Evolutionary conservation across 2,329 filamentous ascomycete genomes (phyloP).

Genomic region (Epichloe coenophiala): DNA sequence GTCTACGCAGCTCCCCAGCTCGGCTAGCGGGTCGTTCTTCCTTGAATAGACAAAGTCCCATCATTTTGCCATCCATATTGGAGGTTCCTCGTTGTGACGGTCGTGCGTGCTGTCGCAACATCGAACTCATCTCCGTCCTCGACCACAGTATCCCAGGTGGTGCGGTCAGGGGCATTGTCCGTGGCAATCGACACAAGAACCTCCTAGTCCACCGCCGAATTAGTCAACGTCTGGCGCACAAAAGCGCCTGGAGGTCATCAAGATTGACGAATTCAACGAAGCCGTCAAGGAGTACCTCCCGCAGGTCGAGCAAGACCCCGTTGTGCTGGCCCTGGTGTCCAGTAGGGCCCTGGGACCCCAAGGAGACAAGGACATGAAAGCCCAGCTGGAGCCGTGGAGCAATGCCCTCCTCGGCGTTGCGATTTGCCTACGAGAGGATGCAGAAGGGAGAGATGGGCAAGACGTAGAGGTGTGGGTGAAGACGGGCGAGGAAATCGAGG

Average conservation of each 20-base stretch:
- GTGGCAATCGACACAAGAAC: neutral
- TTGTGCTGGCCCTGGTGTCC: constrained; percentile 4
- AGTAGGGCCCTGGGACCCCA: constrained; percentile 4
- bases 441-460: neutral
- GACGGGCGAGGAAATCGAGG: too few species aligned
- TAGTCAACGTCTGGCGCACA: constrained; percentile 8
- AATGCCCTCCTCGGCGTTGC: constrained; percentile 11
- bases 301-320: constrained; percentile 7
- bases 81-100: too few species aligned
- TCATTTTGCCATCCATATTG: too few species aligned
- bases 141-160: neutral
- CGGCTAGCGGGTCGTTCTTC: too few species aligned
- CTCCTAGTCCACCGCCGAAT: neutral
- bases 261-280: constrained; percentile 8
- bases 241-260: constrained; percentile 9
- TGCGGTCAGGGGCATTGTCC: neutral
- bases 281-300: constrained; percentile 7
- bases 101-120: too few species aligned
- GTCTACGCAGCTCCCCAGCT: too few species aligned
- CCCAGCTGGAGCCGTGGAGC: constrained; percentile 3
- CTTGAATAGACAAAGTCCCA: too few species aligned
- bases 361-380: constrained; percentile 7
- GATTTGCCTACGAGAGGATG: constrained; percentile 8
- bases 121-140: too few species aligned
- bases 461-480: neutral